These are phyloP conservation scores for Hebeloma cylindrosporum DNA, from an alignment of 768 basidiomycete genomes.

Conservation along the genomic window DNA sequence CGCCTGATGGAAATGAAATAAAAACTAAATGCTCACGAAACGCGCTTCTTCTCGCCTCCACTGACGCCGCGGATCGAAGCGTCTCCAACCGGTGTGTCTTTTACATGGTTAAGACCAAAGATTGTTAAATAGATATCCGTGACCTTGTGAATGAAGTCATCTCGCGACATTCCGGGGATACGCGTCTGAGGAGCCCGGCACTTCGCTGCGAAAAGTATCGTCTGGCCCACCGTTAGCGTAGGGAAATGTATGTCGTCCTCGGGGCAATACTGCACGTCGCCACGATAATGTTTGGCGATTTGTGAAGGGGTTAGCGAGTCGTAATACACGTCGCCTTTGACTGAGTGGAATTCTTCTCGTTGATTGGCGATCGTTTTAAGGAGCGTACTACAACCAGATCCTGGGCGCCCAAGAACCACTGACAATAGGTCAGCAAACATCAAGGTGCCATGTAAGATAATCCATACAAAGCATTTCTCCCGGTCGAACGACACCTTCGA, in stretches of 20 bases:
- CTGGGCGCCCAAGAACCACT: constrained; percentile 87
- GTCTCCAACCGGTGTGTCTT: constrained; percentile 76
- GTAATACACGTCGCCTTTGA: constrained; percentile 73
- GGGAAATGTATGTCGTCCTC: constrained; percentile 89
- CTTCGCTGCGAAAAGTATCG: constrained; percentile 66
- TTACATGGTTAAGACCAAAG: constrained; percentile 74
- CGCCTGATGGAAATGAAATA: too few relatives aligned
- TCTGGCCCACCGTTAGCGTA: constrained; percentile 77
- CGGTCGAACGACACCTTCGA: constrained; percentile 64
- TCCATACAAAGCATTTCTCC: constrained; percentile 79
- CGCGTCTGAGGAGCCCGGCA: constrained; percentile 66
- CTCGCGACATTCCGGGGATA: constrained; percentile 40
- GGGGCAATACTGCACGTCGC: constrained; percentile 78
- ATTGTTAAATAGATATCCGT: constrained; percentile 61
- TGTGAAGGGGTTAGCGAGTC: constrained; percentile 71
- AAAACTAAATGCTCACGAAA: constrained; percentile 48
- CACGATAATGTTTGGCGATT: constrained; percentile 64
- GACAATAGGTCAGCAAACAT: background rate
- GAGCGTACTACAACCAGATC: constrained; percentile 82
- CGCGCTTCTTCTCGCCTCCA: constrained; percentile 80
- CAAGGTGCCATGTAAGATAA: background rate
- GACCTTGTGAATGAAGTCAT: constrained; percentile 42
- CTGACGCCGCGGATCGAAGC: constrained; percentile 72
- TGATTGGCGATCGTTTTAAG: constrained; percentile 82
- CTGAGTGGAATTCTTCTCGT: constrained; percentile 60